Evolutionary conservation across 1,139 yeast species (phyloP), one percentile per base, ranked within the genome.

Genomic region (Debaryomyces psychrophilus): DNA sequence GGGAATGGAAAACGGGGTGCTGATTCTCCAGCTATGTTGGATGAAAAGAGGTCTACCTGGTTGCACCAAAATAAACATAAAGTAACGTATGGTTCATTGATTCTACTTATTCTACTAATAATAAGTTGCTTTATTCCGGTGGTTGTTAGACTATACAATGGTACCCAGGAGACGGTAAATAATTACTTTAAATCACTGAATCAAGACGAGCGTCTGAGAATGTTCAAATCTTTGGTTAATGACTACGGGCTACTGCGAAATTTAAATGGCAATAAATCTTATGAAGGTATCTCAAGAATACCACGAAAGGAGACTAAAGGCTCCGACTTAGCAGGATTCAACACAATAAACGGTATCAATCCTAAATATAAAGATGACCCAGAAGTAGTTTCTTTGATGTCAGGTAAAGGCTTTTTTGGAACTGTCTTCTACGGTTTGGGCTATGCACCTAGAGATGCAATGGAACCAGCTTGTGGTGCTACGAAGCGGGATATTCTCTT

Each of bases 381-480:
- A 3, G 71, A 69, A 44, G 53, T 74, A 1, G 49, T 54, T 27
- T 45, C 55, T 1, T 50, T 71, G 17, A 69, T 77, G 76, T 60
- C 61, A 14, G 59, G 61, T 25, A 54, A 59, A 4, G 47, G 56
- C 8, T 65, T 69, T 40, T 25, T 12, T 25, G 67, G 50, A 7
- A 48, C 60, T 2, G 44, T 73, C 3, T 81, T 85, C 51, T 72
- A 78, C 53, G 90, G 90, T 0, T 53, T 85, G 18, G 79, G 82
- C 15, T 85, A 85, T 58, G 75, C 87, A 1, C 90, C 90, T 0
- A 61, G 63, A 41, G 68, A 73, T 43, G 80, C 69, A 1, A 63
- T 73, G 58, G 77, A 74, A 44, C 85, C 86, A 0, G 41, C 57
- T 12, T 85, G 90, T 67, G 84, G 82, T 0, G 66, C 68, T 1